Evolutionary conservation across 2,329 filamentous ascomycete species (phyloP).

Genomic region (Aspergillus fijiensis): DNA sequence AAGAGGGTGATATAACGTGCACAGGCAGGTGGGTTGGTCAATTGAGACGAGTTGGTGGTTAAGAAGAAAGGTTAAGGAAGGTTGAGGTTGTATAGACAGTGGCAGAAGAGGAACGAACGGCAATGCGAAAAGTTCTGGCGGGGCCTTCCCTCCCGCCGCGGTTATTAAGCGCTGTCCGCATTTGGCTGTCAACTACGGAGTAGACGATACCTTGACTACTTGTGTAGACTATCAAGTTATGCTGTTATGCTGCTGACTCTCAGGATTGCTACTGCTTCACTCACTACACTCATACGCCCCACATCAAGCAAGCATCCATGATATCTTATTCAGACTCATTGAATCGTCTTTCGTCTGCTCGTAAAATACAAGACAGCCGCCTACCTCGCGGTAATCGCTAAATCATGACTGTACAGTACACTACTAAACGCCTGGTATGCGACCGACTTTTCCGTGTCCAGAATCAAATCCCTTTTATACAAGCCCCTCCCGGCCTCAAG

Average conservation of each 20-base stretch:
- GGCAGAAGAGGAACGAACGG: background rate
- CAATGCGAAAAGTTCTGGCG: background rate
- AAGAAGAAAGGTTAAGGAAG: background rate
- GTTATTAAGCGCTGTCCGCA: too few relatives aligned
- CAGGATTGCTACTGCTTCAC: too few relatives aligned
- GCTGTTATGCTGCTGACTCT: too few relatives aligned
- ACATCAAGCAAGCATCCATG: too few relatives aligned
- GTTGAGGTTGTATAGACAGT: background rate
- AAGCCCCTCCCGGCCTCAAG: background rate
- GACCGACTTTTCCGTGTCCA: background rate
- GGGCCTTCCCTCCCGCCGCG: background rate
- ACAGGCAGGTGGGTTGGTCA: background rate
- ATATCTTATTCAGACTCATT: background rate
- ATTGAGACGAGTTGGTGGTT: background rate
- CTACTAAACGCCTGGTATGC: slow-evolving; percentile 7
- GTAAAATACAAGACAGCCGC: background rate
- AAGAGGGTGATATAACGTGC: background rate
- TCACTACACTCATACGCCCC: too few relatives aligned
- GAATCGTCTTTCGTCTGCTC: background rate
- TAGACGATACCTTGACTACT: too few relatives aligned
- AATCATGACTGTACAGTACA: slow-evolving; percentile 1
- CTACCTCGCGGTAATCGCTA: slow-evolving; percentile 1
- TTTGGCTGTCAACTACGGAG: too few relatives aligned
- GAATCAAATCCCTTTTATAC: slow-evolving; percentile 10
- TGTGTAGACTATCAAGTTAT: too few relatives aligned